A percentile compares a stretch with the other conserved stretches of the same genome.
Conservation (phyloP, 495 filamentous ascomycete genomes). For the Penicillium chermesinum region DNA sequence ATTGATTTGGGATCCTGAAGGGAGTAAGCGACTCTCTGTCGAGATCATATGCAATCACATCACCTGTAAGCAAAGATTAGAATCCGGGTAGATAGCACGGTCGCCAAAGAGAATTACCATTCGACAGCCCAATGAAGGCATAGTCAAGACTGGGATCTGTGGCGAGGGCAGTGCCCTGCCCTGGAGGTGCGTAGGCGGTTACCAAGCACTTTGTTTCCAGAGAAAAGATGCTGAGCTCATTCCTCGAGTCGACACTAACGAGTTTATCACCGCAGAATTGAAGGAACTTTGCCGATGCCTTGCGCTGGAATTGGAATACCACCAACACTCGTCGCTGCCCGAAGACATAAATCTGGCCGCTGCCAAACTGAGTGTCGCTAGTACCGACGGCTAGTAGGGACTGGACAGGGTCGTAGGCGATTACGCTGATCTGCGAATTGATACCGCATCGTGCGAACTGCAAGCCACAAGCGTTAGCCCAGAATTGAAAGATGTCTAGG, state of each 20-base stretch:
- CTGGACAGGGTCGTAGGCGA: slow-evolving; percentile 90
- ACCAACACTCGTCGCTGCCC: slow-evolving; percentile 76
- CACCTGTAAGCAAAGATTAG: slow-evolving; percentile 41
- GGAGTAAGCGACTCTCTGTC: slow-evolving; percentile 70
- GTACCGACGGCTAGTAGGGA: slow-evolving; percentile 93
- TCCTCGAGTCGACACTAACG: slow-evolving; percentile 74
- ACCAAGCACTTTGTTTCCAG: slow-evolving; percentile 56
- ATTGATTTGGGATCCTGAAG: slow-evolving; percentile 79
- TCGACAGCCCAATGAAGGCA: slow-evolving; percentile 71
- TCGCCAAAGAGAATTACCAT: slow-evolving; percentile 39
- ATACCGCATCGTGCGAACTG: slow-evolving; percentile 78
- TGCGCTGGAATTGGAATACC: slow-evolving; percentile 56
- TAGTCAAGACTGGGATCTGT: slow-evolving; percentile 90
- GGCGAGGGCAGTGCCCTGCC: slow-evolving; percentile 60
- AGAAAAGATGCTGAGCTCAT: slow-evolving; percentile 77
- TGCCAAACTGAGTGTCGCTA: slow-evolving; percentile 68
- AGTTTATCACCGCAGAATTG: slow-evolving; percentile 76
- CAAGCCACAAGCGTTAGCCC: slow-evolving; percentile 18
- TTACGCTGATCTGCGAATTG: slow-evolving; percentile 73
- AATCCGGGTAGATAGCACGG: background rate
- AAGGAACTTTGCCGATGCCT: slow-evolving; percentile 64
- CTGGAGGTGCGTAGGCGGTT: slow-evolving; percentile 64
- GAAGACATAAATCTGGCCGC: slow-evolving; percentile 84
- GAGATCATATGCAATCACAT: slow-evolving; percentile 84
- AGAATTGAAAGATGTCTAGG: slow-evolving; percentile 25